A percentile compares a stretch with the other conserved stretches of the same genome.
These are phyloP conservation scores for Filobasidium wieringae DNA, from an alignment of 768 basidiomycete genomes.

Conservation along the genomic window DNA sequence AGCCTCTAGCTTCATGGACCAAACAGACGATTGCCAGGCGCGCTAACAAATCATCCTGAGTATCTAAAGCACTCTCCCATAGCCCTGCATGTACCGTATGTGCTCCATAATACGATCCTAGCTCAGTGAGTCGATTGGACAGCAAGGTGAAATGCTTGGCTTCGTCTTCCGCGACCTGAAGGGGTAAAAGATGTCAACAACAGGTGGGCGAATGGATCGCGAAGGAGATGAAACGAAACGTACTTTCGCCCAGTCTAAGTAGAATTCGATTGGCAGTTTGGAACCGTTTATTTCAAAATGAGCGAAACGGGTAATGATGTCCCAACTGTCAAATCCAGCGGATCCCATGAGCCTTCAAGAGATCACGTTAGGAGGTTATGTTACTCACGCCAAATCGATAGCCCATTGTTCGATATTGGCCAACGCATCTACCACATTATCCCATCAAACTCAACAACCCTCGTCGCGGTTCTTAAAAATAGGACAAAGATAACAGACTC, in stretches of 20 bases:
- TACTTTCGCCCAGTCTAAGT: slow-evolving; percentile 64
- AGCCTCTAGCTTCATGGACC: slow-evolving; percentile 69
- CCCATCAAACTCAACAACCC: too few relatives aligned
- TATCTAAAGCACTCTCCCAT: slow-evolving; percentile 65
- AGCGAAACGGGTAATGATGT: slow-evolving; percentile 69
- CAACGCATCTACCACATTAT: too few relatives aligned
- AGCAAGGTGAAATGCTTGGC: slow-evolving; percentile 63
- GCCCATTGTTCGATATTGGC: slow-evolving; percentile 85
- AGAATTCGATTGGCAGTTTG: slow-evolving; percentile 60
- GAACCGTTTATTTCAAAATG: slow-evolving; percentile 39
- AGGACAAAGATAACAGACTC: too few relatives aligned
- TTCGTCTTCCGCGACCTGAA: slow-evolving; percentile 60
- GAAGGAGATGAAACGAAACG: not conserved
- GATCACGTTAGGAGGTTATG: not conserved
- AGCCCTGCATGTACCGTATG: slow-evolving; percentile 56
- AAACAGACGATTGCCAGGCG: slow-evolving; percentile 74
- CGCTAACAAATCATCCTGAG: slow-evolving; percentile 54
- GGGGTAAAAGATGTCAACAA: not conserved
- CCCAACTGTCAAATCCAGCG: slow-evolving; percentile 57
- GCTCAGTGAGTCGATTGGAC: slow-evolving; percentile 47
- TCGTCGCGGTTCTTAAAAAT: too few relatives aligned
- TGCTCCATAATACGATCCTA: slow-evolving; percentile 57
- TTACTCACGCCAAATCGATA: slow-evolving; percentile 61
- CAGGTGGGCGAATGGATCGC: not conserved
- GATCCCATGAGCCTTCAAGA: not conserved